Percentiles rank a stretch among this genome's conserved stretches.
These are phyloP conservation scores for Neoboletus subvelutipes DNA, from an alignment of 768 basidiomycete species.

Conservation along the genomic window DNA sequence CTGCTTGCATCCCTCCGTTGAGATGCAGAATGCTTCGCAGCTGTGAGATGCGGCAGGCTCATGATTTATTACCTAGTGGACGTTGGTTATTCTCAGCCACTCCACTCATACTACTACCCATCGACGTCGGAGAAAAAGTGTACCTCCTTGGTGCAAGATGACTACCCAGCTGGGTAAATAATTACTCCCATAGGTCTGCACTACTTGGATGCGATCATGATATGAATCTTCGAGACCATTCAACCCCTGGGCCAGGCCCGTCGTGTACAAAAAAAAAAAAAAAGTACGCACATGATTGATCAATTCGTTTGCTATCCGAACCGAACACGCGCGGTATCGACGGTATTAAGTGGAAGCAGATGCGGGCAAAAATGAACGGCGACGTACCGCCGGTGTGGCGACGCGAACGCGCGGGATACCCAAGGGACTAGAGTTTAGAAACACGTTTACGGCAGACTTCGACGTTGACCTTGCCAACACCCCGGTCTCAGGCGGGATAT, in stretches of 20 bases:
- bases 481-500: constrained; percentile 2
- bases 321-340: constrained; percentile 1
- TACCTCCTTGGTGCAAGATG: neutral
- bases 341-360: constrained; percentile 3
- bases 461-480: neutral
- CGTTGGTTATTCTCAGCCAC: too few relatives aligned
- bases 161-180: neutral
- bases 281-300: too few relatives aligned
- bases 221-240: too few relatives aligned
- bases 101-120: neutral
- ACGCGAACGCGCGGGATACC: neutral
- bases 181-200: neutral
- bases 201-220: neutral
- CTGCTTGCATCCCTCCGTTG: constrained; percentile 1
- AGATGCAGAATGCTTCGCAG: neutral
- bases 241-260: too few relatives aligned
- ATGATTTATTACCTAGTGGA: neutral
- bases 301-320: neutral
- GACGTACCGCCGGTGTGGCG: constrained; percentile 12
- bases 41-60: neutral
- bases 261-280: too few relatives aligned
- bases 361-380: constrained; percentile 12
- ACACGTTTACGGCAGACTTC: constrained; percentile 3
- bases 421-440: neutral
- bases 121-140: too few relatives aligned